phyloP scores from a whole-genome alignment of 2,329 filamentous ascomycete species.

The Pseudogymnoascus sp. region DNA sequence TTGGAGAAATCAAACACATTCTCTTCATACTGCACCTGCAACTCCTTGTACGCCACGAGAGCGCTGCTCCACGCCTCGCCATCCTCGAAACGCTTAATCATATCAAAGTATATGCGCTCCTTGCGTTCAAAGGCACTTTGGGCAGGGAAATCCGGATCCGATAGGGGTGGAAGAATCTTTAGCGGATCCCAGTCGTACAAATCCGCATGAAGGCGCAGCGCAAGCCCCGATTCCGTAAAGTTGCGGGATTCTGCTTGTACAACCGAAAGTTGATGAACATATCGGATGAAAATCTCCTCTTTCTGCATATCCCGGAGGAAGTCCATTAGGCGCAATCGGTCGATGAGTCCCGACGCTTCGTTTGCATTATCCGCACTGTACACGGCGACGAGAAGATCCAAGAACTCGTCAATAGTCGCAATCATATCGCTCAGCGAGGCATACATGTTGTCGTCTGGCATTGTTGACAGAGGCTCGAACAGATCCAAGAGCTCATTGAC shows the following conservation, averaged over 20 bases:
- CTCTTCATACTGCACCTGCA: conserved; percentile 83
- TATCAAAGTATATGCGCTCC: conserved; percentile 84
- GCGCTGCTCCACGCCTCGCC: conserved; percentile 92
- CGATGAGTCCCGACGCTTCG: conserved; percentile 76
- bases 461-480: conserved; percentile 63
- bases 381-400: conserved; percentile 84
- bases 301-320: conserved; percentile 95
- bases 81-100: conserved; percentile 91
- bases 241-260: conserved; percentile 71
- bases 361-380: conserved; percentile 67
- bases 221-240: conserved; percentile 79
- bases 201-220: conserved; percentile 83
- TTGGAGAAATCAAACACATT: conserved; percentile 89
- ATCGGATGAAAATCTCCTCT: conserved; percentile 91
- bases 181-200: conserved; percentile 84
- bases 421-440: conserved; percentile 71
- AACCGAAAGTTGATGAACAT: conserved; percentile 82
- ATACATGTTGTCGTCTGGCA: conserved; percentile 66
- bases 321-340: conserved; percentile 86
- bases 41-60: conserved; percentile 78
- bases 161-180: conserved; percentile 55
- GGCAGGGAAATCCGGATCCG: conserved; percentile 69
- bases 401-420: conserved; percentile 76
- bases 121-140: conserved; percentile 90
- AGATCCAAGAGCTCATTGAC: conserved; percentile 74